These are phyloP conservation scores for Pichia norvegensis DNA, from an alignment of 1,139 yeast genomes.

Conservation along the genomic window DNA sequence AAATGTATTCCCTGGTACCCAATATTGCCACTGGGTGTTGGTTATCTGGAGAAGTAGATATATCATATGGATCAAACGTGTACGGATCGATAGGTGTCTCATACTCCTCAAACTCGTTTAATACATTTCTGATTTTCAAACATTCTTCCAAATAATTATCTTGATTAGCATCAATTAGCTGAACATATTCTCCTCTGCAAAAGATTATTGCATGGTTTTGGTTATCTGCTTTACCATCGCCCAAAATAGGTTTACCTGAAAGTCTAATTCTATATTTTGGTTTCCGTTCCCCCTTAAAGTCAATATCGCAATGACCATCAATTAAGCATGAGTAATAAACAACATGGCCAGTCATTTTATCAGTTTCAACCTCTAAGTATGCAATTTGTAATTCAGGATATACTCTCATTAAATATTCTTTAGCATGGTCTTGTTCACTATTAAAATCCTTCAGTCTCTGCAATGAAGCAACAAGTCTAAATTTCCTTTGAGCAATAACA, in stretches of 20 bases:
- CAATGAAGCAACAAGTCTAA: slow-evolving; percentile 95
- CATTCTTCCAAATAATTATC: slow-evolving; percentile 98
- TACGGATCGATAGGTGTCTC: slow-evolving; percentile 79
- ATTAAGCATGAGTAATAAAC: slow-evolving; percentile 92
- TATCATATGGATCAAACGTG: slow-evolving; percentile 48
- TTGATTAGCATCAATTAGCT: slow-evolving; percentile 97
- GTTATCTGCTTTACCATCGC: slow-evolving; percentile 99
- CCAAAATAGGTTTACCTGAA: slow-evolving; percentile 97
- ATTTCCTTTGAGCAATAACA: slow-evolving; percentile 98
- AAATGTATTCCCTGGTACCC: slow-evolving; percentile 98
- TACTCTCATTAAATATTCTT: slow-evolving; percentile 95
- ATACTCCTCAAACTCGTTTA: slow-evolving; percentile 96
- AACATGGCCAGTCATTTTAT: slow-evolving; percentile 95
- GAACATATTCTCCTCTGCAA: slow-evolving; percentile 98
- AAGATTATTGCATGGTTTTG: slow-evolving; percentile 95
- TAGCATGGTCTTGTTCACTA: slow-evolving; percentile 96
- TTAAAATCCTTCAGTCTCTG: slow-evolving; percentile 95
- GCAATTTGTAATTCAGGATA: slow-evolving; percentile 98
- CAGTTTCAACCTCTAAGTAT: slow-evolving; percentile 87
- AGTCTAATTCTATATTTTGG: slow-evolving; percentile 96
- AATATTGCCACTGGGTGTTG: slow-evolving; percentile 88
- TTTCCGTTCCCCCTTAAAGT: slow-evolving; percentile 97
- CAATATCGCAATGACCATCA: slow-evolving; percentile 96
- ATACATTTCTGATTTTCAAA: slow-evolving; percentile 91
- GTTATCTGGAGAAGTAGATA: slow-evolving; percentile 24